Conservation (phyloP, 176 grass and related monocot genomes). For the Tillandsia fasciculata region DNA sequence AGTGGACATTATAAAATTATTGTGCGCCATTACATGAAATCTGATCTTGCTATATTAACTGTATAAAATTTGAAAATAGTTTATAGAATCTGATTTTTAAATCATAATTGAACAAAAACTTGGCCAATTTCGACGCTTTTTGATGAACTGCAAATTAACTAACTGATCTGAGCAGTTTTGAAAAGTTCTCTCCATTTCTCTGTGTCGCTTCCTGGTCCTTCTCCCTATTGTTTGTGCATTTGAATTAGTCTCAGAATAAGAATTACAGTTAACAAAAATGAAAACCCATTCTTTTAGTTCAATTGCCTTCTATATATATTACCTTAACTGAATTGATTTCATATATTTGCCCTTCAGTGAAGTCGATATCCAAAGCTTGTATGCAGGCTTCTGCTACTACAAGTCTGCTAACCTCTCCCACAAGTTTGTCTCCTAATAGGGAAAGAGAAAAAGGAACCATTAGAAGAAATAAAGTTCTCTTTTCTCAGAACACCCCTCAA, state of each 20-base stretch:
- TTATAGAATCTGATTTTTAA: too few species aligned
- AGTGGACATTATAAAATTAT: too few species aligned
- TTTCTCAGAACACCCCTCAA: background rate
- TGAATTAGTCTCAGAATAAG: background rate
- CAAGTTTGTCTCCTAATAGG: conserved; percentile 67
- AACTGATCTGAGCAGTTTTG: conserved; percentile 35
- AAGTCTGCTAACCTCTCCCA: conserved; percentile 82
- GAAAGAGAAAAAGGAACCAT: background rate
- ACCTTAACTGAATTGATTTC: conserved; percentile 98
- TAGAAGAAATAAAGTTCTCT: background rate
- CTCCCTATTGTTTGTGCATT: conserved; percentile 43
- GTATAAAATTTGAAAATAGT: too few species aligned
- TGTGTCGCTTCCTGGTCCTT: conserved; percentile 58
- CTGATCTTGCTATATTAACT: too few species aligned
- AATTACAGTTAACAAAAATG: too few species aligned
- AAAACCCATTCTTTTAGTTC: background rate
- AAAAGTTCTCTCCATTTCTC: conserved; percentile 82
- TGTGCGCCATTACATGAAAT: too few species aligned
- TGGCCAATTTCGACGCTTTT: background rate
- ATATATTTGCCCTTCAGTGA: conserved; percentile 67
- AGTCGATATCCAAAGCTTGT: conserved; percentile 87
- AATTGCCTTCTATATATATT: background rate
- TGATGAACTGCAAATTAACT: conserved; percentile 13
- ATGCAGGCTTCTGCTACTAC: conserved; percentile 95
- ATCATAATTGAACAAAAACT: too few species aligned